phyloP scores from a whole-genome alignment of 2,329 filamentous ascomycete genomes.

The Calonectria pseudoturangicola region DNA sequence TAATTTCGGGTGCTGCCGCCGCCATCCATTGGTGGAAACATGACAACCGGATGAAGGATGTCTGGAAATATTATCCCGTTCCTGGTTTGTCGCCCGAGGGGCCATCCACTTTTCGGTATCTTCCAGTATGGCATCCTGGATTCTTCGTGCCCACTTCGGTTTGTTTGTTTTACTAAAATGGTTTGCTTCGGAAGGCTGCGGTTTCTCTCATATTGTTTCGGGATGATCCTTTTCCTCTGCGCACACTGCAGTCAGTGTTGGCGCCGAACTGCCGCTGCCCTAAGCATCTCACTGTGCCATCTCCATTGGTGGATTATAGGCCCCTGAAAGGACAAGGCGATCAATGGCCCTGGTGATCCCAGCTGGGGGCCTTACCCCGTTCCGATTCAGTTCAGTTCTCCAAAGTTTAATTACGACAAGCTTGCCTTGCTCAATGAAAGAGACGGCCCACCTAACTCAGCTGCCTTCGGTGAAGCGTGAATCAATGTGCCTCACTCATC shows the following conservation, averaged over 20 bases:
- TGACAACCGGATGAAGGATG: not conserved
- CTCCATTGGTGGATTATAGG: not conserved
- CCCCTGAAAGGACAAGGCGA: not conserved
- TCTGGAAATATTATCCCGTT: slow-evolving; percentile 24
- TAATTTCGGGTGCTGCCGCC: slow-evolving; percentile 20
- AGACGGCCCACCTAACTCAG: not conserved
- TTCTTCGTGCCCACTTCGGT: too few species aligned
- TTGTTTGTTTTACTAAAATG: slow-evolving; percentile 17
- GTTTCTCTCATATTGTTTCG: not conserved
- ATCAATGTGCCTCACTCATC: not conserved
- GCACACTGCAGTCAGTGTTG: not conserved
- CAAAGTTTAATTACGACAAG: slow-evolving; percentile 20
- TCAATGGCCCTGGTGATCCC: slow-evolving; percentile 6
- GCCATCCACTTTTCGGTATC: slow-evolving; percentile 1
- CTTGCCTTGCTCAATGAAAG: not conserved
- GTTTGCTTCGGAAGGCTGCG: slow-evolving; percentile 7
- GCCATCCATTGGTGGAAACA: slow-evolving; percentile 14
- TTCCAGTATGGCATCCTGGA: not conserved
- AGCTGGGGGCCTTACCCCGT: not conserved
- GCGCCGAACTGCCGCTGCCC: not conserved
- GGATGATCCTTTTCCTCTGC: not conserved
- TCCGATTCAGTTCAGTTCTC: not conserved
- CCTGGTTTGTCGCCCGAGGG: not conserved
- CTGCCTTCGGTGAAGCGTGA: not conserved
- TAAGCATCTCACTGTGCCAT: not conserved